Base-by-base conservation (phyloP, 2,329 filamentous ascomycete genomes). In the Calonectria fujianensis region DNA sequence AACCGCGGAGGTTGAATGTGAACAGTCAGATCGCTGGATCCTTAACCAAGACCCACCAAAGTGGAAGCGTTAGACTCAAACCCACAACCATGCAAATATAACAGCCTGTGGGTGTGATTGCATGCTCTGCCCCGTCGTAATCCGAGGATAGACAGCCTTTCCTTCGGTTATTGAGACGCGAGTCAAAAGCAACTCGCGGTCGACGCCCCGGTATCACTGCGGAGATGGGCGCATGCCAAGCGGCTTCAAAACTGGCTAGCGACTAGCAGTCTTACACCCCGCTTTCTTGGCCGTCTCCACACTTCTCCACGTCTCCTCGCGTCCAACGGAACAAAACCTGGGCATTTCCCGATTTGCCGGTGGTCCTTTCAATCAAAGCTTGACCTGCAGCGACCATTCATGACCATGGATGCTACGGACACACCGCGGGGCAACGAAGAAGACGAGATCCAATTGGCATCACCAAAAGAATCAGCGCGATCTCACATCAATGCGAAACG, bases 311-410 rank as follows among this genome's bases (percentile, higher is more conserved):
- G 63, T 20, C 52, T 71, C 29, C 8, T 41, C 9, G 4, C 48
- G 14, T 39, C 37, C 11, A 41, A 45, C 65, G 51, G 59, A 63
- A 68, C 69, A 72, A 72, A 75, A 75, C 29, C 70, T 41, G 63
- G 32, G 31, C 37, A 75, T 75, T 73, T 75, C 59, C 70, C 74
- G 70, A 73, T 73, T 75, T 70, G n/a, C 74, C 74, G 74, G 48
- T 68, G 50, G 31, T 29, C n/a, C 13, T 37, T 54, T 54, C 31
- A 31, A 39, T 24, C 11, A n/a, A 20, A n/a, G 9, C 13, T 41
- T 51, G 41, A 66, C 37, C 29, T 50, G 16, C 4, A 24, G 39
- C 31, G 59, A n/a, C 10, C 5, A n/a, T 48, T 31, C 39, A 48
- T 41, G 48, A 65, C 18, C 1, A 75, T 73, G 73, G 54, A 70